Conservation (phyloP, 306 rosid genomes). For the Hylodesmum podocarpum region DNA sequence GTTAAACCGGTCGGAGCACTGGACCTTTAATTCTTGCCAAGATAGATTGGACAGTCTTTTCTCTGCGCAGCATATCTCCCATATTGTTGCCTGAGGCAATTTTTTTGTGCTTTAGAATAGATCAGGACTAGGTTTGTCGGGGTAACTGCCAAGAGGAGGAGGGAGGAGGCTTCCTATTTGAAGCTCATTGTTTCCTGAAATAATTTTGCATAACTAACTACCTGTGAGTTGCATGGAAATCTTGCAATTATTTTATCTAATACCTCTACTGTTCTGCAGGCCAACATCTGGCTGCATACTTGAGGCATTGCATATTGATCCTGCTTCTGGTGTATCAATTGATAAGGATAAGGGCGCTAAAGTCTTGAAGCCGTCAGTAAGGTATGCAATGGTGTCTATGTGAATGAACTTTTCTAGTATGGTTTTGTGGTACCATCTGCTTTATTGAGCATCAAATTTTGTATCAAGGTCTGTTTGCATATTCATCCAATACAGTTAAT, state of each 20-base stretch:
- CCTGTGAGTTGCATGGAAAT: constrained; percentile 36
- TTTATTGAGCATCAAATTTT: background rate
- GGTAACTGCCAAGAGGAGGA: constrained; percentile 64
- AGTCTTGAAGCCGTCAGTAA: constrained; percentile 63
- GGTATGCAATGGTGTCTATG: constrained; percentile 47
- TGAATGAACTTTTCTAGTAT: background rate
- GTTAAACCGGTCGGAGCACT: constrained; percentile 99
- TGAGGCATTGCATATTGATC: constrained; percentile 98
- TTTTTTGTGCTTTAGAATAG: constrained; percentile 76
- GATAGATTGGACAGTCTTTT: constrained; percentile 94
- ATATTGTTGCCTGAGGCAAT: constrained; percentile 78
- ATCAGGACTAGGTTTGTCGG: constrained; percentile 72
- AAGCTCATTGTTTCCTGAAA: constrained; percentile 51
- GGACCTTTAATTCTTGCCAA: constrained; percentile 94
- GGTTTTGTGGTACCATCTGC: constrained; percentile 16
- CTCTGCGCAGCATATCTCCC: constrained; percentile 84
- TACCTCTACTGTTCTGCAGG: constrained; percentile 66
- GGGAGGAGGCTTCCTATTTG: constrained; percentile 63
- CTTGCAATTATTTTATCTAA: constrained; percentile 52
- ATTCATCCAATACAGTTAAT: background rate
- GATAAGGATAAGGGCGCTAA: constrained; percentile 75
- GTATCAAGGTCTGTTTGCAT: background rate
- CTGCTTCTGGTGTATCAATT: constrained; percentile 86
- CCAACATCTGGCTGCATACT: constrained; percentile 83
- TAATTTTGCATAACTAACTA: constrained; percentile 47